phyloP scores from a whole-genome alignment of 352 stramenopile species.

The Phytophthora uliginosa region DNA sequence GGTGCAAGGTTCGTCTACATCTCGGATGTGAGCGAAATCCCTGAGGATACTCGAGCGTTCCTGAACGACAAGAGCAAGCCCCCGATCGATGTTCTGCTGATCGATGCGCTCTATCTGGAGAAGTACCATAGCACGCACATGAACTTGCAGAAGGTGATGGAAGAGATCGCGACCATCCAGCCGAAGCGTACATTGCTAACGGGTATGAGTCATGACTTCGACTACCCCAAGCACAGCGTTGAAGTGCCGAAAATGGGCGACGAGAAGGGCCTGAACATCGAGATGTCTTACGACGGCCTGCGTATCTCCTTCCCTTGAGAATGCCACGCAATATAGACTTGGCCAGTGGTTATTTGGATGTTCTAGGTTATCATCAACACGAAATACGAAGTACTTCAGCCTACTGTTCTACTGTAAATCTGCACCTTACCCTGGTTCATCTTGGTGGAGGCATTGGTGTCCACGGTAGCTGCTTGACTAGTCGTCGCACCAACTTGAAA shows the following conservation, averaged over 20 bases:
- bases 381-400: neutral
- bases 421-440: neutral
- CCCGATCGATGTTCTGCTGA: constrained; percentile 83
- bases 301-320: constrained; percentile 55
- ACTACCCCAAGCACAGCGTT: constrained; percentile 69
- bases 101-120: constrained; percentile 84
- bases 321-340: constrained; percentile 4
- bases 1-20: constrained; percentile 88
- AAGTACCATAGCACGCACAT: constrained; percentile 89
- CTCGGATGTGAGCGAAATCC: constrained; percentile 88
- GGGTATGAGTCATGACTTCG: constrained; percentile 90
- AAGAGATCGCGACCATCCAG: constrained; percentile 68
- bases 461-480: neutral
- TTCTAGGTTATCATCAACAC: constrained; percentile 2
- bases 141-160: constrained; percentile 78
- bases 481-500: too few relatives aligned
- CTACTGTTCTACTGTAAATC: neutral
- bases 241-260: constrained; percentile 56
- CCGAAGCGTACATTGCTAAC: constrained; percentile 83
- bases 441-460: neutral
- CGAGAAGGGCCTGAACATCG: constrained; percentile 68
- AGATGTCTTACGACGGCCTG: constrained; percentile 90
- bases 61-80: constrained; percentile 65
- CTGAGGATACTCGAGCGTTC: constrained; percentile 60
- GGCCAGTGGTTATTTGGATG: neutral